These are phyloP conservation scores for Leccinum ochraceum DNA, from an alignment of 768 basidiomycete species.

Conservation along the genomic window DNA sequence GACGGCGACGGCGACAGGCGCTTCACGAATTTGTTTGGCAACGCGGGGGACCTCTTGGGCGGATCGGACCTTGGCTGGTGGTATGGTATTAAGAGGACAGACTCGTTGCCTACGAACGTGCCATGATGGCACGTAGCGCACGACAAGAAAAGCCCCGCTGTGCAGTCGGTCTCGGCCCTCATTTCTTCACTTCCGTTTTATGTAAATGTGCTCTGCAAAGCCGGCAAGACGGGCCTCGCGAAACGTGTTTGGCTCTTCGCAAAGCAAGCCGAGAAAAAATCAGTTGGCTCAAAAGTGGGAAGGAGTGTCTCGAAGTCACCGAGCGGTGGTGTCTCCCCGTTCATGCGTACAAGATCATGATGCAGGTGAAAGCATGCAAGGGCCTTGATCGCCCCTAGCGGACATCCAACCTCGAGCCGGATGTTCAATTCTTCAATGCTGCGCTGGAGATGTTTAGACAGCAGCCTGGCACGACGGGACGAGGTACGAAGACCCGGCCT, in stretches of 20 bases:
- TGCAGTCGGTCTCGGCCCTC: slow-evolving; percentile 55
- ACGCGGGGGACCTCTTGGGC: slow-evolving; percentile 67
- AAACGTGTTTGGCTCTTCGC: slow-evolving; percentile 68
- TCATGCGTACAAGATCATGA: slow-evolving; percentile 71
- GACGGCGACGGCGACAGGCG: slow-evolving; percentile 57
- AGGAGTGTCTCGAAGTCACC: slow-evolving; percentile 20
- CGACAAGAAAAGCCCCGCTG: slow-evolving; percentile 38
- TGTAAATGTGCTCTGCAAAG: slow-evolving; percentile 60
- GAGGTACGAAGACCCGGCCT: slow-evolving; percentile 15
- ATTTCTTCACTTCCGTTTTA: slow-evolving; percentile 52
- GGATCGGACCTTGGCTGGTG: slow-evolving; percentile 50
- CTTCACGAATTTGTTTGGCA: slow-evolving; percentile 64
- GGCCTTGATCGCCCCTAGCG: slow-evolving; percentile 3
- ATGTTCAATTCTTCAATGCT: slow-evolving; percentile 53
- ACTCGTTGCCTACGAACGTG: slow-evolving; percentile 19
- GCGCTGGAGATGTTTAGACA: slow-evolving; percentile 47
- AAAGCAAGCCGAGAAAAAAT: slow-evolving; percentile 52
- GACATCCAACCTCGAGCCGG: too few relatives aligned
- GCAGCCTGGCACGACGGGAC: slow-evolving; percentile 21
- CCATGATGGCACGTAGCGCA: slow-evolving; percentile 24
- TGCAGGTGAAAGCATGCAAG: slow-evolving; percentile 51
- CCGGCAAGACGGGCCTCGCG: slow-evolving; percentile 52
- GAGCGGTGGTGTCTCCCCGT: slow-evolving; percentile 68
- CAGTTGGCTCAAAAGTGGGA: slow-evolving; percentile 44
- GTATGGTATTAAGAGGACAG: neutral